A percentile compares a stretch with the other conserved stretches of the same genome.
Conservation (phyloP, 2,329 filamentous ascomycete genomes). For the Scorias spongiosa region DNA sequence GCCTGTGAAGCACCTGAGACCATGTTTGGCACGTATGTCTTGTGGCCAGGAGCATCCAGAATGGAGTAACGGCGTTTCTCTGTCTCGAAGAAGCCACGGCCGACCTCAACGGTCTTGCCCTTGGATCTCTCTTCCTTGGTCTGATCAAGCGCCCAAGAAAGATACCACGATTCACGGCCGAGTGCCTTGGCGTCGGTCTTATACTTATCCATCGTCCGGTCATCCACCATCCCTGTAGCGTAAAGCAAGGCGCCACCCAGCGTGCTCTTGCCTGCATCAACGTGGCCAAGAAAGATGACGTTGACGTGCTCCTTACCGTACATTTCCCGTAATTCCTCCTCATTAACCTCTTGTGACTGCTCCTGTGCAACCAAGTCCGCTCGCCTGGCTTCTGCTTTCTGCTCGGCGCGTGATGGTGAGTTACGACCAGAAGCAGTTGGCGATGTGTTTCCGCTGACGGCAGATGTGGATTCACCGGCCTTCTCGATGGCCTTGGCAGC, state of each 20-base stretch:
- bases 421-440: slow-evolving; percentile 72
- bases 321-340: slow-evolving; percentile 80
- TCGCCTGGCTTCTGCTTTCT: slow-evolving; percentile 44
- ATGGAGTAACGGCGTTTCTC: slow-evolving; percentile 94
- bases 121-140: slow-evolving; percentile 93
- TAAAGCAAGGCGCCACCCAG: slow-evolving; percentile 88
- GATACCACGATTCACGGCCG: slow-evolving; percentile 94
- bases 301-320: slow-evolving; percentile 92
- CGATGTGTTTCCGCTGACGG: slow-evolving; percentile 54
- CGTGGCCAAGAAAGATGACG: slow-evolving; percentile 95
- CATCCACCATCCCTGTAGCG: slow-evolving; percentile 96
- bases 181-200: slow-evolving; percentile 92
- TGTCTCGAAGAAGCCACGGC: slow-evolving; percentile 90
- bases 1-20: slow-evolving; percentile 65
- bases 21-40: slow-evolving; percentile 97
- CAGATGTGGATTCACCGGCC: slow-evolving; percentile 50
- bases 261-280: slow-evolving; percentile 95
- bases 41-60: slow-evolving; percentile 91
- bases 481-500: slow-evolving; percentile 87
- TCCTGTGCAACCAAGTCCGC: slow-evolving; percentile 75
- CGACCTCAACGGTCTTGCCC: slow-evolving; percentile 96
- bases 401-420: slow-evolving; percentile 52
- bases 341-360: slow-evolving; percentile 61
- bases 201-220: slow-evolving; percentile 96
- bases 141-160: slow-evolving; percentile 94